These are phyloP conservation scores for Diaporthe amygdali DNA, from an alignment of 2,329 filamentous ascomycete genomes.

Conservation along the genomic window DNA sequence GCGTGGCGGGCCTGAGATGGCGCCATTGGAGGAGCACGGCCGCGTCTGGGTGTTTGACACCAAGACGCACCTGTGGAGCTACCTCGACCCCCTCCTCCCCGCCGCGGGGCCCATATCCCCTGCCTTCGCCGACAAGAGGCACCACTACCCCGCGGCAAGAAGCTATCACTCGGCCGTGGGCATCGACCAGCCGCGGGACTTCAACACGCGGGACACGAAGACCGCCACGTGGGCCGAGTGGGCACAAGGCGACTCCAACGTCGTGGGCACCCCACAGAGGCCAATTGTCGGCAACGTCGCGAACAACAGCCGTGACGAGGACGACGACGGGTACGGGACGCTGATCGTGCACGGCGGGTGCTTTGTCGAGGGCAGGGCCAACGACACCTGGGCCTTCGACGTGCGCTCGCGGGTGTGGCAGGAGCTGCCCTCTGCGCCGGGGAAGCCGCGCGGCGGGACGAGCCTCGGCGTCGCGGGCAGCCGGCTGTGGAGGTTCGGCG, in stretches of 20 bases:
- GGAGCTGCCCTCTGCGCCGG: conserved; percentile 70
- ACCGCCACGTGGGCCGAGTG: conserved; percentile 54
- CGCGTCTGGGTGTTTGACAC: conserved; percentile 80
- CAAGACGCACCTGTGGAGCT: conserved; percentile 66
- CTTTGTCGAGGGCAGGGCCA: conserved; percentile 57
- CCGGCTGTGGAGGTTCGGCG: conserved; percentile 79
- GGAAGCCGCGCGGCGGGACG: conserved; percentile 68
- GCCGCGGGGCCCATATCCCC: conserved; percentile 40
- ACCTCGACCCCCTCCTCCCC: conserved; percentile 60
- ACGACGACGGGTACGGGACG: conserved; percentile 67
- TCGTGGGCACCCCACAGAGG: conserved; percentile 62
- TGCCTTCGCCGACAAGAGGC: conserved; percentile 30
- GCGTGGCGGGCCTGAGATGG: conserved; percentile 71
- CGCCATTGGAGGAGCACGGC: conserved; percentile 75
- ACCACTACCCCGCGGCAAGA: conserved; percentile 63
- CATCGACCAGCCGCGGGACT: conserved; percentile 61
- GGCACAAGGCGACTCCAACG: conserved; percentile 59
- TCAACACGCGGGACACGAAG: conserved; percentile 29
- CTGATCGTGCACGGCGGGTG: conserved; percentile 81
- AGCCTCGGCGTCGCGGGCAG: conserved; percentile 68
- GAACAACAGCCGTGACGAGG: conserved; percentile 63
- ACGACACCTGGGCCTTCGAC: conserved; percentile 82
- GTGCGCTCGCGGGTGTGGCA: conserved; percentile 69
- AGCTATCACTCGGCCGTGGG: conserved; percentile 73
- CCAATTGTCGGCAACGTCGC: conserved; percentile 64